Conservation (phyloP, 192 early-diverging fungal genomes). For the Entomortierella chlamydospora region DNA sequence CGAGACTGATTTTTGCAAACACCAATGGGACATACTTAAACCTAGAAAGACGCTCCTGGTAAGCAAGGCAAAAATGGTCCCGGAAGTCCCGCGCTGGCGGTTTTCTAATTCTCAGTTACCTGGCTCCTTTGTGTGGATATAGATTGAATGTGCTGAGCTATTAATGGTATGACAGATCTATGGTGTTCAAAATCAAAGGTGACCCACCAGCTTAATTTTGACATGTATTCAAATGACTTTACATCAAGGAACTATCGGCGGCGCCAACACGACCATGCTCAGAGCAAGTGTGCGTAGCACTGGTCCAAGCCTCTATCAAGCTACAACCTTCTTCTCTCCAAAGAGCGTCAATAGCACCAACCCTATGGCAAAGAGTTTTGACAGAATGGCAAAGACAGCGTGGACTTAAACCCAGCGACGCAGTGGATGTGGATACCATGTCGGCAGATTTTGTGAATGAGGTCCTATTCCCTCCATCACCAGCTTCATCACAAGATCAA, state of each 20-base stretch:
- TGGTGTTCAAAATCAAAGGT: too few relatives aligned
- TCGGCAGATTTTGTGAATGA: conserved; percentile 24
- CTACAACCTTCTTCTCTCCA: conserved; percentile 28
- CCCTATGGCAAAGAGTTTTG: conserved; percentile 32
- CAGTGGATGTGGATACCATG: conserved; percentile 20
- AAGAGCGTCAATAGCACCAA: conserved; percentile 15
- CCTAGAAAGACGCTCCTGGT: conserved; percentile 21
- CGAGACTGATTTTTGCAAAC: conserved; percentile 50
- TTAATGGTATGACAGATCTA: conserved; percentile 12
- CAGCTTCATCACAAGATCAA: background rate
- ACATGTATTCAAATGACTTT: background rate
- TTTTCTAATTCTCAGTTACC: background rate
- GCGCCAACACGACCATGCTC: conserved; percentile 32
- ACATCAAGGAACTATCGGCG: conserved; percentile 20
- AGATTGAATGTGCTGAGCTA: conserved; percentile 49
- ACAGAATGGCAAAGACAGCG: conserved; percentile 12
- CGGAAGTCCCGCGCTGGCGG: too few relatives aligned
- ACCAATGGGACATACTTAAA: conserved; percentile 34
- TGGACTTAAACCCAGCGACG: background rate
- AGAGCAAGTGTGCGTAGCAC: conserved; percentile 23
- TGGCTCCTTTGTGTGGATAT: background rate
- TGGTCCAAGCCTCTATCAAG: conserved; percentile 18
- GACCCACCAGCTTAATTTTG: too few relatives aligned
- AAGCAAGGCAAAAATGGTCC: too few relatives aligned
- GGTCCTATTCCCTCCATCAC: conserved; percentile 3